phyloP scores from a whole-genome alignment of 495 filamentous ascomycete genomes.

The Lophium mytilinum region DNA sequence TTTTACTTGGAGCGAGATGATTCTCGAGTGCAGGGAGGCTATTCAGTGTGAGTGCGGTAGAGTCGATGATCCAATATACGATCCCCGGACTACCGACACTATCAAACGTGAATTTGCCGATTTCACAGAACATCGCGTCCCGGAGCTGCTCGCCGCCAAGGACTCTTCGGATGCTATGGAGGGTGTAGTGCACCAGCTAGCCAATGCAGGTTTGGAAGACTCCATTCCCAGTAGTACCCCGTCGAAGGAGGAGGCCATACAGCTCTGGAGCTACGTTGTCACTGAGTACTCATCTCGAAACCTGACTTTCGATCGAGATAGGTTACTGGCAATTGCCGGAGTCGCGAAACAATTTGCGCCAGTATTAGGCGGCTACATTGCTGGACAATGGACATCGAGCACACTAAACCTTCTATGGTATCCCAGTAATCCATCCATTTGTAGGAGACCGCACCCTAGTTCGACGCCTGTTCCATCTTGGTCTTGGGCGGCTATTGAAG shows the following conservation, averaged over 20 bases:
- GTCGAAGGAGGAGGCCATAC: conserved; percentile 10
- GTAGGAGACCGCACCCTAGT: neutral
- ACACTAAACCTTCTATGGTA: conserved; percentile 21
- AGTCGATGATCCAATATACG: conserved; percentile 16
- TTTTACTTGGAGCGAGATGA: conserved; percentile 23
- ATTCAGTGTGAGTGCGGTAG: conserved; percentile 25
- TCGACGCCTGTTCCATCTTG: conserved; percentile 14
- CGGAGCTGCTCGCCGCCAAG: too few species aligned
- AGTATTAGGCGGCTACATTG: conserved; percentile 26
- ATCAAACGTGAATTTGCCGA: conserved; percentile 21
- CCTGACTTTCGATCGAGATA: conserved; percentile 27
- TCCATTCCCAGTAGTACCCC: neutral
- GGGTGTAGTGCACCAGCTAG: conserved; percentile 18
- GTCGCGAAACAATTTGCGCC: conserved; percentile 19
- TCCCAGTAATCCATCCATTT: conserved; percentile 11
- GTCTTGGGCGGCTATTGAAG: conserved; percentile 24
- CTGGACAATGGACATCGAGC: conserved; percentile 31
- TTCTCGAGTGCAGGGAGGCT: conserved; percentile 24
- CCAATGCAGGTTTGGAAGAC: conserved; percentile 6
- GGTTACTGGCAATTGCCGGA: conserved; percentile 30
- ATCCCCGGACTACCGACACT: conserved; percentile 16
- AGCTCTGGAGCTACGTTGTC: conserved; percentile 24
- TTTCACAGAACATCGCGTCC: neutral
- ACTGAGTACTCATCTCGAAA: conserved; percentile 18
- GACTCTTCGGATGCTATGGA: conserved; percentile 2